Conservation (phyloP, 2,329 filamentous ascomycete species). For the Trichoderma cornu-damae region DNA sequence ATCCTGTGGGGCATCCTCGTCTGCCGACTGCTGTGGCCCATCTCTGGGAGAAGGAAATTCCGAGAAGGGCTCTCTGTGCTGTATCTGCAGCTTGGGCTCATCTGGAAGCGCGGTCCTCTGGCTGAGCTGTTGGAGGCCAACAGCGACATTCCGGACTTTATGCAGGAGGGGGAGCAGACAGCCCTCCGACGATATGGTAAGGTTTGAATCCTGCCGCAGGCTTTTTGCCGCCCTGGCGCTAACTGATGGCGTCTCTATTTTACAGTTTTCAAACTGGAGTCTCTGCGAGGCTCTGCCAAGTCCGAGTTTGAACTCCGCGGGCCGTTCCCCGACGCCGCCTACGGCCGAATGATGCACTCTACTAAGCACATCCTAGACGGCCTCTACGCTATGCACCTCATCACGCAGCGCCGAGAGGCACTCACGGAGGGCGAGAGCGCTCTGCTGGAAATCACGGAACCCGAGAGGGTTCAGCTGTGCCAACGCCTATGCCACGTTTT, state of each 20-base stretch:
- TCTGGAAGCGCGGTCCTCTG: conserved; percentile 92
- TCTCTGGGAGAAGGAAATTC: conserved; percentile 81
- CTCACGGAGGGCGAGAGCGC: conserved; percentile 76
- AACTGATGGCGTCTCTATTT: not conserved
- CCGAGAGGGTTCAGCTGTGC: conserved; percentile 76
- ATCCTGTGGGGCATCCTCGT: conserved; percentile 90
- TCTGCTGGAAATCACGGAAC: conserved; percentile 70
- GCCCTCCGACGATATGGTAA: conserved; percentile 72
- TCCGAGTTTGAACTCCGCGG: conserved; percentile 85
- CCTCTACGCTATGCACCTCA: conserved; percentile 93
- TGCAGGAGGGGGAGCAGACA: conserved; percentile 81
- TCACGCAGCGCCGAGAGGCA: conserved; percentile 68
- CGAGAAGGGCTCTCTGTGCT: conserved; percentile 85
- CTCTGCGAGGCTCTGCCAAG: conserved; percentile 64
- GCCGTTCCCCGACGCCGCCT: conserved; percentile 73
- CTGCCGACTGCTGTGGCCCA: conserved; percentile 87
- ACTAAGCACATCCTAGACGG: conserved; percentile 84
- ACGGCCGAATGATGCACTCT: conserved; percentile 68
- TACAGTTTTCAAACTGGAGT: conserved; percentile 63
- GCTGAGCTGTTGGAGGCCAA: conserved; percentile 62
- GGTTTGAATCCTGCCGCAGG: not conserved
- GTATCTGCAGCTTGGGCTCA: conserved; percentile 89
- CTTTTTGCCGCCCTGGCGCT: not conserved
- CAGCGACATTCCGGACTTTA: conserved; percentile 60
- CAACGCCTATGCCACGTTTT: conserved; percentile 85